phyloP scores from a whole-genome alignment of 169 alveolate genomes.

The Plasmodium reichenowi region DNA sequence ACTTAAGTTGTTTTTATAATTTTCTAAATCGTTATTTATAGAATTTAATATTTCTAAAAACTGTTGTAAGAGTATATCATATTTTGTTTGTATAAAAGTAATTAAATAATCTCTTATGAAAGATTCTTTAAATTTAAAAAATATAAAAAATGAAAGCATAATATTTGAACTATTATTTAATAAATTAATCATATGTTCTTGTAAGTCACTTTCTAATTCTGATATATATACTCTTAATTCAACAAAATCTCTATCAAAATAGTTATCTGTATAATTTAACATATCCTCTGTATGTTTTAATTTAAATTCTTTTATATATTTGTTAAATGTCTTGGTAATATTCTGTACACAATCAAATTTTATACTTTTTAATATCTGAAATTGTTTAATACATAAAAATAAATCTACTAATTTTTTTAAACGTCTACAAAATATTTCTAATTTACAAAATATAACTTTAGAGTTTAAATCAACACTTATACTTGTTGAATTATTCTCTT shows the following conservation, averaged over 20 bases:
- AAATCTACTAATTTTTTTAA: conserved; percentile 95
- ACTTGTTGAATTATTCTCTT: conserved; percentile 94
- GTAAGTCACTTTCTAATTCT: conserved; percentile 82
- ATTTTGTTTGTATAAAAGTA: conserved; percentile 41
- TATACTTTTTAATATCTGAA: conserved; percentile 92
- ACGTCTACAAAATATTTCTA: conserved; percentile 96
- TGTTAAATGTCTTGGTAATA: conserved; percentile 91
- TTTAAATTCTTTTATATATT: conserved; percentile 84
- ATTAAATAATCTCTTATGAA: conserved; percentile 63
- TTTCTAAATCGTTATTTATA: conserved; percentile 61
- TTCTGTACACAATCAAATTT: conserved; percentile 95
- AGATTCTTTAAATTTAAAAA: conserved; percentile 59
- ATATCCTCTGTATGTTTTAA: conserved; percentile 88
- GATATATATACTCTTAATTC: conserved; percentile 96
- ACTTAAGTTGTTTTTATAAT: conserved; percentile 54
- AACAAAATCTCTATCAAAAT: conserved; percentile 97
- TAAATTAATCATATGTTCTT: conserved; percentile 86
- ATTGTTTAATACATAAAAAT: conserved; percentile 95
- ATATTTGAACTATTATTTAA: conserved; percentile 92
- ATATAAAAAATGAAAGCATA: conserved; percentile 86
- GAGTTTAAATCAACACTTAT: conserved; percentile 96
- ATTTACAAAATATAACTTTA: conserved; percentile 95
- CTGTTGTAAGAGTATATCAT: conserved; percentile 41
- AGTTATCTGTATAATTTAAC: conserved; percentile 93
- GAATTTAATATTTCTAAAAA: conserved; percentile 69